These are phyloP conservation scores for Forsythia viridissima DNA, from an alignment of 257 asterid genomes.

Conservation along the genomic window DNA sequence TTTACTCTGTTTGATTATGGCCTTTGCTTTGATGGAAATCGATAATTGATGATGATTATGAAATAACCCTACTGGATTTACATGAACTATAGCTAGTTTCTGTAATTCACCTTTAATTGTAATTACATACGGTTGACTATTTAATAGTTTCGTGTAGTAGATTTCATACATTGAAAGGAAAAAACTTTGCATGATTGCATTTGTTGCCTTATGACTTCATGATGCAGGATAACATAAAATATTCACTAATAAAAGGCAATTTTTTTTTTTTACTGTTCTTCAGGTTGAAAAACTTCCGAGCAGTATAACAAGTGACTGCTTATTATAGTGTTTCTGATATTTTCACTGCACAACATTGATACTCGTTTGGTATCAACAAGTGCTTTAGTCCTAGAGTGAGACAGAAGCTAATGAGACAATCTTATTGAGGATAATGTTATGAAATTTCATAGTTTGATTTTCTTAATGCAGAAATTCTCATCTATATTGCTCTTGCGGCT, in stretches of 20 bases:
- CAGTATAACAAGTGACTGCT: not conserved
- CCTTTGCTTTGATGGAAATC: slow-evolving; percentile 16
- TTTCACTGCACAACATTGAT: not conserved
- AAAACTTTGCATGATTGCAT: not conserved
- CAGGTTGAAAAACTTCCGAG: slow-evolving; percentile 4
- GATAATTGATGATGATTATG: not conserved
- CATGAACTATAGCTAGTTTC: not conserved
- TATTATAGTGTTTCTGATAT: slow-evolving; percentile 4
- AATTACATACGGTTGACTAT: not conserved
- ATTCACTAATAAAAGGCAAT: not conserved
- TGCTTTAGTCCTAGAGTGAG: slow-evolving; percentile 3
- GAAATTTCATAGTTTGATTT: slow-evolving; percentile 7
- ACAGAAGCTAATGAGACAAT: not conserved
- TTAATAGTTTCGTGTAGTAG: not conserved
- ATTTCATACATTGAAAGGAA: not conserved
- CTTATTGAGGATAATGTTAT: slow-evolving; percentile 4
- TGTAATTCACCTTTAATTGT: not conserved
- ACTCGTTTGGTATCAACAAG: not conserved
- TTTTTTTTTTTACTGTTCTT: not conserved
- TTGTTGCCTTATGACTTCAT: slow-evolving; percentile 2
- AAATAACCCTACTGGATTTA: not conserved
- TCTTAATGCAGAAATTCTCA: slow-evolving; percentile 67
- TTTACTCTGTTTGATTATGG: slow-evolving; percentile 10
- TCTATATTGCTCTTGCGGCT: slow-evolving; percentile 79
- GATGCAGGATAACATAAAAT: not conserved